Evolutionary conservation across 805 yeast species (phyloP), one percentile per base, ranked within the genome.

Genomic region (Candida khao-thaluensis): DNA sequence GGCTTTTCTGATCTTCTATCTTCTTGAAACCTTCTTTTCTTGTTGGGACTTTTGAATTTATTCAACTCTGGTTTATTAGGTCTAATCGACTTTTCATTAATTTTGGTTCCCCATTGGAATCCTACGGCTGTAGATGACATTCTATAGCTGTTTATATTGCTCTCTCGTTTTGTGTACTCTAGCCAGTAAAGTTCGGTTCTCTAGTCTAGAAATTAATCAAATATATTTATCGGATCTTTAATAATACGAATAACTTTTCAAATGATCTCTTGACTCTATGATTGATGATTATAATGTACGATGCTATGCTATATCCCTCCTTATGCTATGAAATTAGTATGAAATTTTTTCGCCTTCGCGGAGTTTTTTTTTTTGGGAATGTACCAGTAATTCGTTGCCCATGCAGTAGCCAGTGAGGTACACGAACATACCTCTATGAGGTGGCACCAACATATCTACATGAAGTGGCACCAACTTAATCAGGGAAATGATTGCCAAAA

Each of bases 71-170:
- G 18, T 10, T 27, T 29, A 12, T 29, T 34, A 8, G 30, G 10
- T 15, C 31, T 41, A 16, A 36, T n/a, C 14, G 42, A 32, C 27
- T 43, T 43, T 28, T 46, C 50, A 29, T 42, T 42, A 11, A 37
- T 17, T 18, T 38, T 40, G 22, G 39, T 31, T 5, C 60, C 60
- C 66, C 66, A 62, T 32, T 57, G 56, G 37, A 62, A 62, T 17
- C 65, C 64, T 9, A 61, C 50, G 26, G 62, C 47, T 41, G 57
- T 51, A 52, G 41, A 36, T 31, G 38, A 35, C 17, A 24, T 33
- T n/a, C 20, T 22, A 22, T 22, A 11, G 17, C 17, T 23, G 14
- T 22, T 22, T 21, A 14, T 23, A 3, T 22, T 22, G 11, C 10
- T 10, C 10, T 22, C 10, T 7, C 10, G 24, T 22, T 22, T 22